phyloP scores from a whole-genome alignment of 2,329 filamentous ascomycete genomes.

The Plenodomus biglobosus region DNA sequence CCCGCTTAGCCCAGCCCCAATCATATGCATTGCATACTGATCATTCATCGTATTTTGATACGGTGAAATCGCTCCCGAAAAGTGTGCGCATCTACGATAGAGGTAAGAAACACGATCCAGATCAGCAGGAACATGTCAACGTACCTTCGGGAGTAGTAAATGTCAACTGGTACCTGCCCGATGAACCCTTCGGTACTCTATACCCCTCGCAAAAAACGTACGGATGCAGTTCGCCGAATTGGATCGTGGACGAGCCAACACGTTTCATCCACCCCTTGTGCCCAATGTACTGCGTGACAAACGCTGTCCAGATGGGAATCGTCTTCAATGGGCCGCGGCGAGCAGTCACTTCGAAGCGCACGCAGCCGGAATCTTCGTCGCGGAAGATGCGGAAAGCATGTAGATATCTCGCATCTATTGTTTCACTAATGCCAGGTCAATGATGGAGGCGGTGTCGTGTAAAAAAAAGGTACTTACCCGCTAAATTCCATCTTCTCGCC shows the following conservation, averaged over 20 bases:
- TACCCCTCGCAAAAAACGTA: constrained; percentile 59
- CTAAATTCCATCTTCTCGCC: constrained; percentile 51
- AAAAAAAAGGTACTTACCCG: constrained; percentile 47
- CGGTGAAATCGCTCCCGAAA: constrained; percentile 39
- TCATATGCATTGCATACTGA: not conserved
- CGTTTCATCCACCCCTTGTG: constrained; percentile 53
- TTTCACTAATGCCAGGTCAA: constrained; percentile 47
- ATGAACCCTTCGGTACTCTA: constrained; percentile 31
- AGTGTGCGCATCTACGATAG: constrained; percentile 26
- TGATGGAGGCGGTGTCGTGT: too few relatives aligned
- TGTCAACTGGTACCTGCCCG: constrained; percentile 38
- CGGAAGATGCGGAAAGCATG: constrained; percentile 59
- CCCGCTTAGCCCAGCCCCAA: not conserved
- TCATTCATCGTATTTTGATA: constrained; percentile 18
- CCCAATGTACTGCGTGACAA: constrained; percentile 48
- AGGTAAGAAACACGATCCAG: not conserved
- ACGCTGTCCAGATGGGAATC: constrained; percentile 61
- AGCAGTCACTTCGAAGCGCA: constrained; percentile 60
- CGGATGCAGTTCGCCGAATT: constrained; percentile 55
- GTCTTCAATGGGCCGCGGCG: constrained; percentile 55
- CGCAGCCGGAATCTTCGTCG: constrained; percentile 54
- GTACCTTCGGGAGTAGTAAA: constrained; percentile 39
- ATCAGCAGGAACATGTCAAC: not conserved
- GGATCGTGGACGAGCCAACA: constrained; percentile 47
- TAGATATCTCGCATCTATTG: constrained; percentile 54